Evolutionary conservation across 495 filamentous ascomycete species (phyloP).

Genomic region (Penicillium desertorum): DNA sequence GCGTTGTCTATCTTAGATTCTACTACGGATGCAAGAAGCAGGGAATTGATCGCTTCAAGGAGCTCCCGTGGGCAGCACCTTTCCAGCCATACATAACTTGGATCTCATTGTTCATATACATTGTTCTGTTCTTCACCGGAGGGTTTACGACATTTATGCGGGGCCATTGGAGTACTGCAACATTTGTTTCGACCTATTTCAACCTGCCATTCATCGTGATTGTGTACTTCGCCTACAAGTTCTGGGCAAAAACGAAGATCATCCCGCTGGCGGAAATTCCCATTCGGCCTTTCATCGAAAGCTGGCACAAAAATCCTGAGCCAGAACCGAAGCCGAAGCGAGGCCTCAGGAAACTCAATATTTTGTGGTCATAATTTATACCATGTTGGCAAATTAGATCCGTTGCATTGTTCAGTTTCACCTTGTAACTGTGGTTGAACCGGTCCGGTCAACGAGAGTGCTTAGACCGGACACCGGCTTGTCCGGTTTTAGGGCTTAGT

Average conservation of each 20-base stretch:
- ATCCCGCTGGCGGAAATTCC: constrained; percentile 50
- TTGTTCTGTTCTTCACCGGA: constrained; percentile 40
- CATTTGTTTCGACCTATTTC: constrained; percentile 34
- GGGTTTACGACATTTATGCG: constrained; percentile 49
- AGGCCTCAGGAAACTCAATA: constrained; percentile 22
- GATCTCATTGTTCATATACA: constrained; percentile 46
- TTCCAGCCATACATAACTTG: constrained; percentile 55
- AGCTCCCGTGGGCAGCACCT: constrained; percentile 51
- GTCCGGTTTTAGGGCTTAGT: neutral
- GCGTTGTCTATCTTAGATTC: constrained; percentile 56
- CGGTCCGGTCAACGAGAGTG: neutral
- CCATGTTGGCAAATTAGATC: too few species aligned
- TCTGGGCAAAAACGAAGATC: constrained; percentile 54
- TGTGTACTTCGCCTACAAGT: constrained; percentile 56
- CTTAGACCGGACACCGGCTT: neutral
- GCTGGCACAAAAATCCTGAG: constrained; percentile 26
- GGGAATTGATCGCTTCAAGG: constrained; percentile 35
- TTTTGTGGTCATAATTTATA: constrained; percentile 23
- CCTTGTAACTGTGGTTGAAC: neutral
- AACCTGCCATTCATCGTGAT: constrained; percentile 55
- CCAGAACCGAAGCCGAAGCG: constrained; percentile 17
- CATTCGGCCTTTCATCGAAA: constrained; percentile 29
- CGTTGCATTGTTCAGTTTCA: too few species aligned
- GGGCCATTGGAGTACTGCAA: constrained; percentile 39
- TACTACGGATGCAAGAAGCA: constrained; percentile 52